These are phyloP conservation scores for Aspergillus homomorphus DNA, from an alignment of 495 filamentous ascomycete genomes.

Conservation along the genomic window DNA sequence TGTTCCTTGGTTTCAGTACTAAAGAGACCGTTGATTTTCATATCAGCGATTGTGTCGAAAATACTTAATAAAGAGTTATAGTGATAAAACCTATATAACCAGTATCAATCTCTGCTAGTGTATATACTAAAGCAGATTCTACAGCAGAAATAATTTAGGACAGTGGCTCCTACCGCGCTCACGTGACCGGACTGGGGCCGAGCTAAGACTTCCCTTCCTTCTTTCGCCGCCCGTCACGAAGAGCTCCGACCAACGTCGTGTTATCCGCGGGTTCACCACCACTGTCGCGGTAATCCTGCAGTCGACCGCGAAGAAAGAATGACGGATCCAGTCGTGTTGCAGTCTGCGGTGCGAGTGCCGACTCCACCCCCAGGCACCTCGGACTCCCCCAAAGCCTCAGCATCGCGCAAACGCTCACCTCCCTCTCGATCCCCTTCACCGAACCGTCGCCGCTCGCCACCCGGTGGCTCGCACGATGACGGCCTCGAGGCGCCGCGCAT, in stretches of 20 bases:
- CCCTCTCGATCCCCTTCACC: constrained; percentile 63
- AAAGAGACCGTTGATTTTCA: no score
- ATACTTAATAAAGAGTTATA: no score
- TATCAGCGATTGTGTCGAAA: no score
- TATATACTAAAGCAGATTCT: no score
- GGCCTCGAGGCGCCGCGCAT: constrained; percentile 45
- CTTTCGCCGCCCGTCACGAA: constrained; percentile 18
- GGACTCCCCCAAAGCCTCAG: constrained; percentile 44
- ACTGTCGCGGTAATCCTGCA: not conserved
- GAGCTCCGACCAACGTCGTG: constrained; percentile 17
- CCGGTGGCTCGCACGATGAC: constrained; percentile 37
- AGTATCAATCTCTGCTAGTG: no score
- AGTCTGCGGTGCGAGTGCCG: constrained; percentile 66
- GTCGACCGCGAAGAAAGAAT: constrained; percentile 26
- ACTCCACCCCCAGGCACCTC: constrained; percentile 57
- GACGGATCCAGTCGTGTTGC: constrained; percentile 52
- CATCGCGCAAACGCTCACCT: constrained; percentile 59
- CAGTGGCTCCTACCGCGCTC: constrained; percentile 21
- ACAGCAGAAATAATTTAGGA: no score
- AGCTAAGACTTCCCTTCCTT: constrained; percentile 35
- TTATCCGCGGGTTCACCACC: constrained; percentile 7
- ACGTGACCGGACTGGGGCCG: constrained; percentile 22
- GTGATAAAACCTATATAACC: no score
- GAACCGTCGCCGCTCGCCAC: constrained; percentile 58
- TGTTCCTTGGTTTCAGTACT: no score